Base-by-base conservation (phyloP, 2,329 filamentous ascomycete species). In the Claviceps digitariae region DNA sequence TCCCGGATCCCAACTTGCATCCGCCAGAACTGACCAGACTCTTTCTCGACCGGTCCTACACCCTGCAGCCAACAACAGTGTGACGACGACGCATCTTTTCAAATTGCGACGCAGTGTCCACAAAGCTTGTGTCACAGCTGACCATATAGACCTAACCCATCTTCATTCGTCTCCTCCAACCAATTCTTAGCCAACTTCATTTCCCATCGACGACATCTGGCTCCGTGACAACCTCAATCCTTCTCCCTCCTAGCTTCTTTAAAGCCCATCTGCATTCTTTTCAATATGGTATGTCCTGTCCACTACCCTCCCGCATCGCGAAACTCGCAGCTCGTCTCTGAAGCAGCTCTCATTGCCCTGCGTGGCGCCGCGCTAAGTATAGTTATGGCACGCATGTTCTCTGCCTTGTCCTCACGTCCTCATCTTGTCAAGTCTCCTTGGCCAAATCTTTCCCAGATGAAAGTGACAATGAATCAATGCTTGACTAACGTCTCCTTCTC, bases 231-330 rank as follows among this genome's bases (percentile, higher is more conserved):
- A 51, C 27, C 27, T 45, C 49, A 17, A n/a, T 21, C 25, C 41
- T 31, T 17, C 36, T 29, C 27, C 43, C 38, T 38, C 29, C 23
- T 44, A 31, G 46, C 44, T 43, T 51, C 45, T 40, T 29, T 23
- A 23, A 3, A 23, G 3, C 21, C 27, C 12, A 10, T 47, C 31
- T 21, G 36, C 27, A 23, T 27, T 48, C 4, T 10, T 7, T 34
- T 29, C 54, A 56, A 44, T 34, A 56, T 56, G 54, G 54, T 56
- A 54, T 47, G 54, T 56, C 54, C 44, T 47, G 48, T 45, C 38
- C 36, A 34, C 25, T 47, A 8, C 38, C 54, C 52, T n/a, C 53
- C 49, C 40, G 31, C 36, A 21, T 31, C 41, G 23, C 29, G 51
- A 17, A 54, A 38, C 31, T 44, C 54, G 54, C 54, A 51, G 43